Conservation (phyloP, 352 stramenopile genomes). For the Peronospora farinosa region DNA sequence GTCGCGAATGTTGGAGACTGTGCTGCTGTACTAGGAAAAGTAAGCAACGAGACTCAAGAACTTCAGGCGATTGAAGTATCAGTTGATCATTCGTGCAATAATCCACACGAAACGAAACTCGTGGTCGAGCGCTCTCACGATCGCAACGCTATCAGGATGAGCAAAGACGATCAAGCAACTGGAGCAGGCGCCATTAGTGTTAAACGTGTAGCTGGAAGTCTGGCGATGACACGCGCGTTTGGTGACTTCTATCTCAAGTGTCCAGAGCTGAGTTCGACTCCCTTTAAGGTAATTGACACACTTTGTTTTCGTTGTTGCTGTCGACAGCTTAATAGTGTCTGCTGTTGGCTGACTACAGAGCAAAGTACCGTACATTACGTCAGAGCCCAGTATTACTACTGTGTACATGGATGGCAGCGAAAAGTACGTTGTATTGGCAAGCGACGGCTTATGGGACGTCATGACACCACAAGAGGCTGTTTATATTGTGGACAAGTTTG, state of each 20-base stretch:
- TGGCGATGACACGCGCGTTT: conserved; percentile 89
- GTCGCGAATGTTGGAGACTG: conserved; percentile 90
- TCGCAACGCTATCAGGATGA: conserved; percentile 83
- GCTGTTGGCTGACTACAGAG: conserved; percentile 31
- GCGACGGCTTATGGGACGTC: conserved; percentile 80
- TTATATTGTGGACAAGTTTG: conserved; percentile 61
- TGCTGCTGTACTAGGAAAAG: conserved; percentile 76
- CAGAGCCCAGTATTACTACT: conserved; percentile 51
- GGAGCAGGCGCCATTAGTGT: conserved; percentile 68
- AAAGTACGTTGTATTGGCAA: conserved; percentile 71
- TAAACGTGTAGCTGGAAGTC: conserved; percentile 86
- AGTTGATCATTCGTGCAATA: conserved; percentile 55
- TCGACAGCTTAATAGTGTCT: neutral
- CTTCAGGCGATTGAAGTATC: conserved; percentile 37
- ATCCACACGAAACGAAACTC: conserved; percentile 42
- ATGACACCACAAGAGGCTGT: conserved; percentile 58
- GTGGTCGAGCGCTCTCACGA: conserved; percentile 63
- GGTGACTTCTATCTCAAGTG: conserved; percentile 93
- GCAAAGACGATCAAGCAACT: conserved; percentile 85
- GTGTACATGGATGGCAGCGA: conserved; percentile 49
- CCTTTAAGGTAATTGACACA: conserved; percentile 75
- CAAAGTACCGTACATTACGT: conserved; percentile 77
- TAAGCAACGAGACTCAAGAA: conserved; percentile 32
- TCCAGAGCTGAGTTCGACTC: conserved; percentile 84
- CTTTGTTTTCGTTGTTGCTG: neutral